These are phyloP conservation scores for Reutealis trisperma DNA, from an alignment of 345 rosid species.

Conservation along the genomic window DNA sequence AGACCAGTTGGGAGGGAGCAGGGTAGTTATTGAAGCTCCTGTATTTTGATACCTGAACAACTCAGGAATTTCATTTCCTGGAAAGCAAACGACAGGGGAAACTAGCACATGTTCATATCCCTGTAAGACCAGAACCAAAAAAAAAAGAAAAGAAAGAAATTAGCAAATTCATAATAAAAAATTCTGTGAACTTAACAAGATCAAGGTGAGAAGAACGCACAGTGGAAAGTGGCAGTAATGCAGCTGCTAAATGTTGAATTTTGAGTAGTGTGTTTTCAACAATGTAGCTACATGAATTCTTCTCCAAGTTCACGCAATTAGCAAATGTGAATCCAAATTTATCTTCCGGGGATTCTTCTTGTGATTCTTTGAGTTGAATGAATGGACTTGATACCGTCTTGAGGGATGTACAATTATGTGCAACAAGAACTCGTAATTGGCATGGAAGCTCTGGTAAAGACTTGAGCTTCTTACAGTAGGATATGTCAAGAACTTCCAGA, in stretches of 20 bases:
- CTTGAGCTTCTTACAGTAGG: constrained; percentile 8
- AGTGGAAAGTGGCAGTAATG: not conserved
- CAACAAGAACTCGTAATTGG: not conserved
- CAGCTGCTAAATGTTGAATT: not conserved
- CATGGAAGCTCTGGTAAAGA: constrained; percentile 19
- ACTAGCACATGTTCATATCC: not conserved
- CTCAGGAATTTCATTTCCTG: constrained; percentile 13
- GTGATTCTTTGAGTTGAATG: not conserved
- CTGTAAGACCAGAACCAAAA: not conserved
- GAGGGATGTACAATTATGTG: constrained; percentile 4
- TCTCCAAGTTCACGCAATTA: constrained; percentile 7
- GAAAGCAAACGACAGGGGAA: not conserved
- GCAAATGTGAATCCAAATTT: not conserved
- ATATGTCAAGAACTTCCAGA: not conserved
- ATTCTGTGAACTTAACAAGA: not conserved
- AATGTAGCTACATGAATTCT: not conserved
- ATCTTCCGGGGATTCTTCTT: not conserved
- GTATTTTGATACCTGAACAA: constrained; percentile 6
- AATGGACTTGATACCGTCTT: constrained; percentile 10
- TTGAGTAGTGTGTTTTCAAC: not conserved
- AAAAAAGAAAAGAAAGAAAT: not conserved
- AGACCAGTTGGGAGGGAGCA: constrained; percentile 14
- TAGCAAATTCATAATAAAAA: not conserved
- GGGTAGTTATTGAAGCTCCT: not conserved
- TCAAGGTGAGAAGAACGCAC: not conserved